Conservation (phyloP, 352 stramenopile genomes). For the Achlya hypogyna region DNA sequence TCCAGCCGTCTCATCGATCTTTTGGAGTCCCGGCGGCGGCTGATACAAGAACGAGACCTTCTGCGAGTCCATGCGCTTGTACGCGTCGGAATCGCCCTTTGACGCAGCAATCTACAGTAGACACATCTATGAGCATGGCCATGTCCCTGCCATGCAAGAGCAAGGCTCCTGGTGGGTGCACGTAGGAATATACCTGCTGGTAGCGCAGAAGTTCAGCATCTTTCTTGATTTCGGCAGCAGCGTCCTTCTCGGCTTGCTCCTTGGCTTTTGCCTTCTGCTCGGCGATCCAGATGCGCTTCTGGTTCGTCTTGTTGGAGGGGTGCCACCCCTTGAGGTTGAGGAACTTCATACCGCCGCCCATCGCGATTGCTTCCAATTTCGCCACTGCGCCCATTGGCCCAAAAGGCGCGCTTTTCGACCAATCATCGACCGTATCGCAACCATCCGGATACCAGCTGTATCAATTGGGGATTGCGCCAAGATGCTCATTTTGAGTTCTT, state of each 20-base stretch:
- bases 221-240: conserved; percentile 57
- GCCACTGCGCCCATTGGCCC: neutral
- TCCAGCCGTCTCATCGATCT: conserved; percentile 25
- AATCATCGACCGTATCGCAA: neutral
- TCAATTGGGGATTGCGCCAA: neutral
- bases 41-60: conserved; percentile 73
- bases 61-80: conserved; percentile 33
- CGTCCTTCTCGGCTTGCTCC: conserved; percentile 46
- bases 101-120: conserved; percentile 32
- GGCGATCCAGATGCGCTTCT: conserved; percentile 78
- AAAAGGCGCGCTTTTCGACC: neutral
- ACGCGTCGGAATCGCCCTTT: conserved; percentile 40
- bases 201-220: conserved; percentile 37
- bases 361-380: neutral
- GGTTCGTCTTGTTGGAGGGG: conserved; percentile 66
- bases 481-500: neutral
- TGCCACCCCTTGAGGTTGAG: conserved; percentile 75
- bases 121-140: too few relatives aligned
- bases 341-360: conserved; percentile 47
- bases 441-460: neutral
- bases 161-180: too few relatives aligned
- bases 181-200: too few relatives aligned
- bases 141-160: too few relatives aligned
- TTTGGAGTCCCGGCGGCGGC: conserved; percentile 51
- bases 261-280: conserved; percentile 54